These are phyloP conservation scores for Penicillium sp. DNA, from an alignment of 2,329 filamentous ascomycete species.

Conservation along the genomic window DNA sequence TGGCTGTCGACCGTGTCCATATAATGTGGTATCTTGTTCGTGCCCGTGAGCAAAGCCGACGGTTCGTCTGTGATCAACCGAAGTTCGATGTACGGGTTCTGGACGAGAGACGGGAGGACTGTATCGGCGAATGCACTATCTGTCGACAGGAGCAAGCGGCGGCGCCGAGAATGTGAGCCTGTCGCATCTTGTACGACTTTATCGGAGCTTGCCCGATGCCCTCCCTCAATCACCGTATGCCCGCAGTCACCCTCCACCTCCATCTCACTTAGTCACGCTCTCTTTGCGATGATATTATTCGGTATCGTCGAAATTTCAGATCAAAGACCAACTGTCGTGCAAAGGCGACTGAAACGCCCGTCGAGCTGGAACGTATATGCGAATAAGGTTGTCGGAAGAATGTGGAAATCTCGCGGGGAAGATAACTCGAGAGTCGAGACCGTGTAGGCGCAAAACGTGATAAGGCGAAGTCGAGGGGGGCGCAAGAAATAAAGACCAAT, in stretches of 20 bases:
- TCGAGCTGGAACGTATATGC: neutral
- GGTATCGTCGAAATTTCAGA: conserved; percentile 5
- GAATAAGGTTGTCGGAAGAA: neutral
- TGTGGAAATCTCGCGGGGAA: neutral
- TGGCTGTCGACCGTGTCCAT: conserved; percentile 41
- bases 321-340: conserved; percentile 22
- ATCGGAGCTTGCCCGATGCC: conserved; percentile 5
- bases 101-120: conserved; percentile 38
- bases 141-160: conserved; percentile 37
- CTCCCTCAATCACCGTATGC: conserved; percentile 17
- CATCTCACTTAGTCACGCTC: conserved; percentile 23
- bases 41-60: conserved; percentile 36
- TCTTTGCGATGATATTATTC: conserved; percentile 13
- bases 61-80: conserved; percentile 43
- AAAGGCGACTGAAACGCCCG: neutral
- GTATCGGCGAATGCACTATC: conserved; percentile 41
- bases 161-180: conserved; percentile 20
- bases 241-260: conserved; percentile 25
- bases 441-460: neutral
- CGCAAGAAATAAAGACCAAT: neutral
- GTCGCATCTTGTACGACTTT: conserved; percentile 3
- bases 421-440: too few species aligned
- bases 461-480: neutral
- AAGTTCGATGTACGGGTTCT: conserved; percentile 40
- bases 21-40: conserved; percentile 40